Percentiles rank a stretch among this genome's conserved stretches.
Evolutionary conservation across 176 grass and related monocot species (phyloP).

Genomic region (Ensete ventricosum): DNA sequence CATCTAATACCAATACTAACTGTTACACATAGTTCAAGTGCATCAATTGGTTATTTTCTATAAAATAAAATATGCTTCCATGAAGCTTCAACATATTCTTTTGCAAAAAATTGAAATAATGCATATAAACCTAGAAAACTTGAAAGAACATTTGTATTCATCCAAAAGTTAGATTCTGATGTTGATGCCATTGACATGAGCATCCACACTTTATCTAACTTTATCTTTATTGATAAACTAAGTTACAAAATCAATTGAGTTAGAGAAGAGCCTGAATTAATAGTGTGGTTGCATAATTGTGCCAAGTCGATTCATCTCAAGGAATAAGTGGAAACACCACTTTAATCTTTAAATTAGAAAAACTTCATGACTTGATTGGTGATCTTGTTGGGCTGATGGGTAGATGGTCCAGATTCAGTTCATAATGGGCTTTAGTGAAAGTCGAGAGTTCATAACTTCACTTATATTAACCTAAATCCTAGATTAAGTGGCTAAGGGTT

Average conservation of each 20-base stretch:
- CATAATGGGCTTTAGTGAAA: too few relatives aligned
- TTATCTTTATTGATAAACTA: too few relatives aligned
- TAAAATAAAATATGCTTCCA: neutral
- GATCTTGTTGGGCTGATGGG: too few relatives aligned
- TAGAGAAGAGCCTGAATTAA: neutral
- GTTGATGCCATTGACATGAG: neutral
- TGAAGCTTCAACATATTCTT: neutral
- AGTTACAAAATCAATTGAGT: too few relatives aligned
- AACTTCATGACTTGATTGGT: neutral
- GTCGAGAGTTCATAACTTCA: too few relatives aligned
- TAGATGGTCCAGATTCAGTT: too few relatives aligned
- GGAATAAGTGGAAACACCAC: neutral
- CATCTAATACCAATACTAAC: neutral
- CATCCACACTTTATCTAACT: neutral
- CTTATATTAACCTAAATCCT: too few relatives aligned
- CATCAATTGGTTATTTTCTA: too few relatives aligned
- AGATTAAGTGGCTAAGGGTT: too few relatives aligned
- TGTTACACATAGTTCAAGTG: neutral
- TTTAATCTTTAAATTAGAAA: neutral
- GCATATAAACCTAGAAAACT: neutral
- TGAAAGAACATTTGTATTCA: neutral
- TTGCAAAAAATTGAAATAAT: neutral
- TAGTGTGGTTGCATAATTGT: neutral
- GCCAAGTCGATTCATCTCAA: neutral
- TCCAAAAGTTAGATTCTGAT: neutral